Evolutionary conservation across 2,329 filamentous ascomycete species (phyloP), one percentile per base, ranked within the genome.

Genomic region (Boeremia exigua): DNA sequence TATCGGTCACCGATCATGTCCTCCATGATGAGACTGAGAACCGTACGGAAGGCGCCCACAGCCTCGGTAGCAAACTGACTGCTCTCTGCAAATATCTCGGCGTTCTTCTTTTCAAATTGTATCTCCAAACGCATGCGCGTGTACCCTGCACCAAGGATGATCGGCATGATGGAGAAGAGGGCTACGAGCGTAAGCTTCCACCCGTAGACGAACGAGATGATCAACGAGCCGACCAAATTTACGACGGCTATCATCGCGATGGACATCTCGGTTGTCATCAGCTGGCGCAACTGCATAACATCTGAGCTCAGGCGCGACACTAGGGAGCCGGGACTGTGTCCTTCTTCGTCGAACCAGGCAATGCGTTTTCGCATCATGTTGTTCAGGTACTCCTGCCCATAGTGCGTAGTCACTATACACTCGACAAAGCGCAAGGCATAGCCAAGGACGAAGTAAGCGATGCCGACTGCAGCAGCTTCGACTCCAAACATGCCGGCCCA

Each of bases 131-230:
- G 75, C 38, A 86, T 74, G 11, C 84, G 78, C 59, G 80, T 72
- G 57, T 79, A 85, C 2, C 79, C 80, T 10, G 81, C 79, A 4
- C 72, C 61, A 7, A 85, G 73, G 3, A 84, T 79, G 7, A 81
- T 71, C 1, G 84, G 84, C 49, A 84, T 70, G 0, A 79, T 77
- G 1, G 89, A 84, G 62, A 86, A 88, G 8, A 86, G 77, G 0
- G 84, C 82, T 0, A 93, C 86, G 0, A 92, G 76, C 0, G 87
- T 85, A 8, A 94, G 79, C 70, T 92, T 93, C 90, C 90, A 93
- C 1, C 88, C 88, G 69, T 88, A 91, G 4, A 82, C 79, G 65
- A 91, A 92, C 1, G 88, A 82, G 47, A 93, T 88, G 38, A 82
- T 78, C 12, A 91, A 75, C 7, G 84, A 85, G 0, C 88, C 89